These are phyloP conservation scores for Nakaseomyces nivariensis DNA, from an alignment of 1,139 yeast genomes.

Conservation along the genomic window DNA sequence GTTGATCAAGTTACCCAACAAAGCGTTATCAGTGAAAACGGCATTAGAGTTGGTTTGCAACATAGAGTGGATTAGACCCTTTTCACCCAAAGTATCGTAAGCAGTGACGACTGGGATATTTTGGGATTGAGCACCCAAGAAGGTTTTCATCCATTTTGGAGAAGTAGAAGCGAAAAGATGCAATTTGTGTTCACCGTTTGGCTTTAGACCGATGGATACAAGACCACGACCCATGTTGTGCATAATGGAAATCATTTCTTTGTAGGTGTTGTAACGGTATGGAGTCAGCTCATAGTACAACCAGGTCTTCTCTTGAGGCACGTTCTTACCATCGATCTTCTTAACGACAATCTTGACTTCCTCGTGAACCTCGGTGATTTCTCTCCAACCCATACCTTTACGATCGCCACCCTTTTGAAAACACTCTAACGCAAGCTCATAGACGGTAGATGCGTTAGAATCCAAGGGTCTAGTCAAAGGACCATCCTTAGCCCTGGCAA, in stretches of 20 bases:
- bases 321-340: conserved; percentile 65
- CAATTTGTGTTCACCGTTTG: conserved; percentile 50
- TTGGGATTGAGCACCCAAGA: conserved; percentile 68
- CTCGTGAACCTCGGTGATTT: conserved; percentile 56
- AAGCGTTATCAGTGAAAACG: conserved; percentile 71
- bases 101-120: conserved; percentile 88
- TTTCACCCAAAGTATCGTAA: conserved; percentile 90
- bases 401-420: conserved; percentile 45
- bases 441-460: conserved; percentile 54
- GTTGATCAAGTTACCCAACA: conserved; percentile 53
- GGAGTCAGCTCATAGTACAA: conserved; percentile 66
- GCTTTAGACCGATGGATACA: conserved; percentile 60
- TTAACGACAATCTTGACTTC: conserved; percentile 72
- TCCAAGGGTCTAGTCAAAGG: conserved; percentile 47
- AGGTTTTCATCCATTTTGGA: conserved; percentile 83
- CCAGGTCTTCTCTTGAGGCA: conserved; percentile 78
- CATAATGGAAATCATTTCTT: conserved; percentile 43
- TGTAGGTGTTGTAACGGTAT: conserved; percentile 57
- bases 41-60: conserved; percentile 70
- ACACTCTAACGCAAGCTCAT: conserved; percentile 60
- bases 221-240: conserved; percentile 66
- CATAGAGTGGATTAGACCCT: conserved; percentile 81
- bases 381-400: conserved; percentile 74
- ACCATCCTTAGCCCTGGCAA: conserved; percentile 45
- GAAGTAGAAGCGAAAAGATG: conserved; percentile 85